A percentile compares a stretch with the other conserved stretches of the same genome.
These are phyloP conservation scores for Leishmania mexicana DNA, from an alignment of 208 protist genomes.

Conservation along the genomic window DNA sequence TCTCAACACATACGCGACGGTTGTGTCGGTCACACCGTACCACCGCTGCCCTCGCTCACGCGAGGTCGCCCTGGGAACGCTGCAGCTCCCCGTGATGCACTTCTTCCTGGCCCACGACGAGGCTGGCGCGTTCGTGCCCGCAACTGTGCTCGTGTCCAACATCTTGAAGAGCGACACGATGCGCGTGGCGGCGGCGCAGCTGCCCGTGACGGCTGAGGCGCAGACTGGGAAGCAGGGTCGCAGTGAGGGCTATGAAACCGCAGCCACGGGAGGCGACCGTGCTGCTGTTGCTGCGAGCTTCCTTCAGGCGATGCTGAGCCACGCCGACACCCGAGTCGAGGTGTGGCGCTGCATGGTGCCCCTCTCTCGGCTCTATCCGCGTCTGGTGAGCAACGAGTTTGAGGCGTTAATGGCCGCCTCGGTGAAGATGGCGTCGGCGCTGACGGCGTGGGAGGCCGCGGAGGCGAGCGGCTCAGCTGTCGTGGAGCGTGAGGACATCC, in stretches of 20 bases:
- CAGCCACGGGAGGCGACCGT: background rate
- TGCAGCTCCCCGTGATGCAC: constrained; percentile 58
- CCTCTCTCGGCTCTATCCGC: constrained; percentile 66
- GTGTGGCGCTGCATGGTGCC: constrained; percentile 81
- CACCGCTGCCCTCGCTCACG: constrained; percentile 59
- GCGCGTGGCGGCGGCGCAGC: constrained; percentile 19
- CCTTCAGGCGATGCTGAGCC: constrained; percentile 52
- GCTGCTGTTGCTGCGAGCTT: background rate
- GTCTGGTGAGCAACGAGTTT: constrained; percentile 62
- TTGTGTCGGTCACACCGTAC: constrained; percentile 76
- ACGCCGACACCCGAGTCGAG: constrained; percentile 56
- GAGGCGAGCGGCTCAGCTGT: background rate
- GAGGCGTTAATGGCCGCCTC: constrained; percentile 45
- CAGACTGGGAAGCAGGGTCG: background rate
- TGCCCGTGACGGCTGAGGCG: constrained; percentile 1
- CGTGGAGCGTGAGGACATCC: background rate
- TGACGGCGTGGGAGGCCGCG: constrained; percentile 30
- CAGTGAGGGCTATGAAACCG: background rate
- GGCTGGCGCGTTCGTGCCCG: constrained; percentile 26
- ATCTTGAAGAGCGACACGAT: constrained; percentile 45
- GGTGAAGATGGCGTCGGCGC: constrained; percentile 28
- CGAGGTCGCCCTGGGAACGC: constrained; percentile 35
- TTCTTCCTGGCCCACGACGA: constrained; percentile 30
- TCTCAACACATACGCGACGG: constrained; percentile 38
- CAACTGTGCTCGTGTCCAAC: constrained; percentile 26